Evolutionary conservation across 2,329 filamentous ascomycete genomes (phyloP).

Genomic region (Fusarium robinianum): DNA sequence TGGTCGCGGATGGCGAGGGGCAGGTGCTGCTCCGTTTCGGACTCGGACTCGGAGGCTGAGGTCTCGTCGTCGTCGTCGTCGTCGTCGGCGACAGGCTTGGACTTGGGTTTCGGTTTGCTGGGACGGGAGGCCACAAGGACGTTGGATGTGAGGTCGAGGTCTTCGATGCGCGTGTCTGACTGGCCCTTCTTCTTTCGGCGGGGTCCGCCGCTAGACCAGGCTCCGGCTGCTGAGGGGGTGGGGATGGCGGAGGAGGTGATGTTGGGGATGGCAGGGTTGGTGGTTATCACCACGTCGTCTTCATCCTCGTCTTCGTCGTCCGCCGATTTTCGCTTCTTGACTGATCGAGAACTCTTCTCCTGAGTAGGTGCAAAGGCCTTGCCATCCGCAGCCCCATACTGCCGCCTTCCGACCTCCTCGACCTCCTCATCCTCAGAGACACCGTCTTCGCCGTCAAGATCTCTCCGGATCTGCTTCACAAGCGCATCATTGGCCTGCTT

Average conservation of each 20-base stretch:
- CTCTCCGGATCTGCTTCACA: conserved; percentile 68
- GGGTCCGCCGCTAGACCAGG: conserved; percentile 48
- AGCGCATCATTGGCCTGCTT: conserved; percentile 82
- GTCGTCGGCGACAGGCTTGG: conserved; percentile 12
- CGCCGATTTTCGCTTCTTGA: conserved; percentile 37
- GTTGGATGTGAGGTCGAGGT: conserved; percentile 48
- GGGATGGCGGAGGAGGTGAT: conserved; percentile 21
- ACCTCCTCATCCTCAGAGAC: conserved; percentile 58
- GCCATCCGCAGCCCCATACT: conserved; percentile 60
- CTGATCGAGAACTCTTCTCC: conserved; percentile 36
- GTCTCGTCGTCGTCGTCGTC: conserved; percentile 40
- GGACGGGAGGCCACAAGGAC: conserved; percentile 40
- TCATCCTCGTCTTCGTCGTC: conserved; percentile 34
- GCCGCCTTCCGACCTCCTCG: conserved; percentile 68
- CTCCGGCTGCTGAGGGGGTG: conserved; percentile 41
- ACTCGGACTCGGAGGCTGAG: conserved; percentile 44
- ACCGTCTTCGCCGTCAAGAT: conserved; percentile 67
- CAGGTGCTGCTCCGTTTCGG: conserved; percentile 55
- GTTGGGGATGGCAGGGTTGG: conserved; percentile 29
- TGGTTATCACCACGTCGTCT: conserved; percentile 38
- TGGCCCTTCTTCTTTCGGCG: conserved; percentile 47
- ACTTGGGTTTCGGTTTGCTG: conserved; percentile 39
- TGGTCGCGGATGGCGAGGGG: conserved; percentile 63
- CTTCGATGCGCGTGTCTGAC: conserved; percentile 37
- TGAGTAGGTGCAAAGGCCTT: conserved; percentile 40